Evolutionary conservation across 139 green algal genomes (phyloP), one percentile per base, ranked within the genome.

Genomic region (Zygnema cylindricum): DNA sequence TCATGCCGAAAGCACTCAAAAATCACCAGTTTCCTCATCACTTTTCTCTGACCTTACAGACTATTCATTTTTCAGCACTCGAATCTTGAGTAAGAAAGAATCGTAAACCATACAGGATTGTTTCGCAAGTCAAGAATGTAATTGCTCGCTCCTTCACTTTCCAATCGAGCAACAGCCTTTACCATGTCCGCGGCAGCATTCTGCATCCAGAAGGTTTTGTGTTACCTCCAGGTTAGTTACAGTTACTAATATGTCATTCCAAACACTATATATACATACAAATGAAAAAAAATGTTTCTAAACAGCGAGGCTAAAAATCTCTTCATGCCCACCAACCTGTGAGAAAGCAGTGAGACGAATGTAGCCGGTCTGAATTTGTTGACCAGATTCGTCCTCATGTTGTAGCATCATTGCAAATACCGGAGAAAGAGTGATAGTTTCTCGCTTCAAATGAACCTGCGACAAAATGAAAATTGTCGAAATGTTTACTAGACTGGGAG

Each of bases 81-180:
- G n/a, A n/a, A n/a, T n/a, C n/a, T n/a, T n/a, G n/a, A n/a, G n/a
- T n/a, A n/a, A n/a, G n/a, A n/a, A n/a, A n/a, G n/a, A n/a, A n/a
- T 30, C 57, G 30, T 73, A 25, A 73, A 30, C 57, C n/a, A n/a
- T 75, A 90, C 82, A 86, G 95, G 95, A 92, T 99, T 99, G 93
- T 95, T 95, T 38, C 97, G 93, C 81, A 99, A 88, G 89, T 99
- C 97, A 41, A 99, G 92, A 49, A 99, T 96, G 93, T 96, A 99
- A 30, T 79, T 92, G 36, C 94, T 84, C 1, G 91, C 95, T 16
- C 96, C 96, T 40, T 92, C 55, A 1, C 84, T 82, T 93, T 96
- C 92, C 82, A 98, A 91, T 22, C 94, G 76, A 25, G 75, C 22
- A 23, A 98, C 94, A n/a, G 96, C 96, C 0, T 84, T 75, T 30